Conservation (phyloP, 441 rosid species). For the Lepidium campestre region DNA sequence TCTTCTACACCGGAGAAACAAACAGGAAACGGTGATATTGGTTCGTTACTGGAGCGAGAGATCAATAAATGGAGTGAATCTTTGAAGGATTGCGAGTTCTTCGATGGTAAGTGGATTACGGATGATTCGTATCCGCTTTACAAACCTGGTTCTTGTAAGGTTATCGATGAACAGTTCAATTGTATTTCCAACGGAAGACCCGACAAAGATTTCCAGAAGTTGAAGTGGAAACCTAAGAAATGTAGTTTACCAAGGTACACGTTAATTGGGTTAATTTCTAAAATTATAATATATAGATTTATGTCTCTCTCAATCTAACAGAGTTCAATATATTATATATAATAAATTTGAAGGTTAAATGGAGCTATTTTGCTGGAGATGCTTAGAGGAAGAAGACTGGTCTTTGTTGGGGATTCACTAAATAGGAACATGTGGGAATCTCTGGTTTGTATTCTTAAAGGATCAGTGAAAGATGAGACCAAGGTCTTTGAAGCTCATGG, state of each 20-base stretch:
- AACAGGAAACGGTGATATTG: slow-evolving; percentile 21
- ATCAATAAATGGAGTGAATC: slow-evolving; percentile 30
- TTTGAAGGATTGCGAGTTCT: slow-evolving; percentile 43
- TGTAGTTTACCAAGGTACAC: slow-evolving; percentile 64
- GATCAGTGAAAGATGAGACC: slow-evolving; percentile 41
- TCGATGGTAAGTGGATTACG: slow-evolving; percentile 58
- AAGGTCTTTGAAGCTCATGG: slow-evolving; percentile 57
- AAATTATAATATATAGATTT: neutral
- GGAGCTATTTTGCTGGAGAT: slow-evolving; percentile 54
- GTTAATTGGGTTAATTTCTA: neutral
- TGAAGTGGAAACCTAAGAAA: slow-evolving; percentile 59
- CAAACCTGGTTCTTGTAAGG: slow-evolving; percentile 58
- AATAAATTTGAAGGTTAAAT: slow-evolving; percentile 38
- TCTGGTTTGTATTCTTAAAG: slow-evolving; percentile 57
- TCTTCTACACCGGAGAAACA: slow-evolving; percentile 29
- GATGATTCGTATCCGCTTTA: slow-evolving; percentile 57
- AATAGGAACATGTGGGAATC: slow-evolving; percentile 93
- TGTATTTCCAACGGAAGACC: slow-evolving; percentile 64
- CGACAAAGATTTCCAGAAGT: slow-evolving; percentile 40
- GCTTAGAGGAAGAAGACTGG: slow-evolving; percentile 61
- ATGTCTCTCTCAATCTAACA: neutral
- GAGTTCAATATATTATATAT: neutral
- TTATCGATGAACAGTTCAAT: slow-evolving; percentile 53
- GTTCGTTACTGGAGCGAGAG: slow-evolving; percentile 32
- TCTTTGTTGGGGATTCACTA: slow-evolving; percentile 76